phyloP scores from a whole-genome alignment of 179 eudicot species.

The Patellifolia procumbens region DNA sequence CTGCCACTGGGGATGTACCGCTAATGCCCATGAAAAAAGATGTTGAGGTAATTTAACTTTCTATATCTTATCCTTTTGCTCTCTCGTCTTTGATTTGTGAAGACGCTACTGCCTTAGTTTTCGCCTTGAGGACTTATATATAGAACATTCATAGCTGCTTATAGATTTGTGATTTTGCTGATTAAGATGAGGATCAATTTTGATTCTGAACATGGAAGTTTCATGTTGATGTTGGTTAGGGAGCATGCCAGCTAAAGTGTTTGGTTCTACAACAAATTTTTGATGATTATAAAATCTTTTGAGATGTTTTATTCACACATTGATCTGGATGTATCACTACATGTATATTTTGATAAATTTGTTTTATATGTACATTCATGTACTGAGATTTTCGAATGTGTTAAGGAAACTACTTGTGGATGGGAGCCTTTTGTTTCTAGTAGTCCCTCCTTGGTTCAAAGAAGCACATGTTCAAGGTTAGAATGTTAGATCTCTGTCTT shows the following conservation, averaged over 20 bases:
- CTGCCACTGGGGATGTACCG: not conserved
- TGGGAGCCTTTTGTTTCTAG: conserved; percentile 5
- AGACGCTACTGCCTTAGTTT: not conserved
- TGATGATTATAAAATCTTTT: not conserved
- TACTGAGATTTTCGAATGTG: not conserved
- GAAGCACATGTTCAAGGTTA: not conserved
- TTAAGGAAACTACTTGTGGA: conserved; percentile 1
- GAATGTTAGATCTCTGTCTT: not conserved
- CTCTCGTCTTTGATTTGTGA: conserved; percentile 1
- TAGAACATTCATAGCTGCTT: not conserved
- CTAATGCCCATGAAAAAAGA: conserved; percentile 3
- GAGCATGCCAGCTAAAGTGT: conserved; percentile 9
- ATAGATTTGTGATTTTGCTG: not conserved
- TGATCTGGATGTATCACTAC: not conserved
- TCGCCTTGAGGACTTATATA: conserved; percentile 18
- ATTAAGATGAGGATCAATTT: not conserved
- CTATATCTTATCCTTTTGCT: not conserved
- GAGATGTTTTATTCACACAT: not conserved
- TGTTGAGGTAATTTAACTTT: not conserved
- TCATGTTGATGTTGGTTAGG: conserved; percentile 17
- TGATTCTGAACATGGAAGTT: not conserved
- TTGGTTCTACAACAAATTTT: not conserved
- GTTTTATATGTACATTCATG: not conserved
- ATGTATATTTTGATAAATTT: conserved; percentile 1
- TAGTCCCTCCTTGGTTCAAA: not conserved